Conservation (phyloP, 305 asterid genomes). For the Nicotiana rustica region DNA sequence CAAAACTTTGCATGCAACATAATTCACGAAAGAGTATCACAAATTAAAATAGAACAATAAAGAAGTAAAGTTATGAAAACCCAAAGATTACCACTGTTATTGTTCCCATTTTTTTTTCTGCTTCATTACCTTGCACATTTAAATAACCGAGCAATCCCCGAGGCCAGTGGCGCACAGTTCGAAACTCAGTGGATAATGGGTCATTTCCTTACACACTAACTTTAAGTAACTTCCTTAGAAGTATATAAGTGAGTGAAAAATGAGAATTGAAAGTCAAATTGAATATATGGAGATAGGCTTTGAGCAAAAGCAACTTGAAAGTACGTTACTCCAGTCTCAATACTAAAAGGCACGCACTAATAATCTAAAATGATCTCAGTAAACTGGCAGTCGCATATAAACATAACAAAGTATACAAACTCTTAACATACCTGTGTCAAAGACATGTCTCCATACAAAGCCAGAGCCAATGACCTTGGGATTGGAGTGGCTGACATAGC, state of each 20-base stretch:
- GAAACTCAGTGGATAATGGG: background rate
- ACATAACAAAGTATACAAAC: slow-evolving; percentile 33
- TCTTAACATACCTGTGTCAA: slow-evolving; percentile 78
- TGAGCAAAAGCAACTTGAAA: slow-evolving; percentile 2
- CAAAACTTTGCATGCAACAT: background rate
- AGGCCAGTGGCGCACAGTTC: background rate
- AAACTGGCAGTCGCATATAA: background rate
- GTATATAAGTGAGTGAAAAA: background rate
- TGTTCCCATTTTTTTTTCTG: background rate
- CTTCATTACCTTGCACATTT: background rate
- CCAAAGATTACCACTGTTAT: background rate
- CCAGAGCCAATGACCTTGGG: slow-evolving; percentile 94
- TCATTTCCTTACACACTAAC: background rate
- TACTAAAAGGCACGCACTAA: background rate
- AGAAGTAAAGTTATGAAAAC: background rate
- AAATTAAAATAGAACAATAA: background rate
- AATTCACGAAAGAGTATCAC: background rate
- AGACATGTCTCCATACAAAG: slow-evolving; percentile 95
- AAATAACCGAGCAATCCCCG: background rate
- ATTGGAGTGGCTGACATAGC: slow-evolving; percentile 99
- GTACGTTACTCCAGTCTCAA: background rate
- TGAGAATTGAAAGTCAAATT: slow-evolving; percentile 13
- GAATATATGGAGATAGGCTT: background rate
- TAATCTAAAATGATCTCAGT: background rate
- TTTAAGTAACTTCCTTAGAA: background rate